These are phyloP conservation scores for Coniochaeta ligniaria DNA, from an alignment of 2,329 filamentous ascomycete species.

Conservation along the genomic window DNA sequence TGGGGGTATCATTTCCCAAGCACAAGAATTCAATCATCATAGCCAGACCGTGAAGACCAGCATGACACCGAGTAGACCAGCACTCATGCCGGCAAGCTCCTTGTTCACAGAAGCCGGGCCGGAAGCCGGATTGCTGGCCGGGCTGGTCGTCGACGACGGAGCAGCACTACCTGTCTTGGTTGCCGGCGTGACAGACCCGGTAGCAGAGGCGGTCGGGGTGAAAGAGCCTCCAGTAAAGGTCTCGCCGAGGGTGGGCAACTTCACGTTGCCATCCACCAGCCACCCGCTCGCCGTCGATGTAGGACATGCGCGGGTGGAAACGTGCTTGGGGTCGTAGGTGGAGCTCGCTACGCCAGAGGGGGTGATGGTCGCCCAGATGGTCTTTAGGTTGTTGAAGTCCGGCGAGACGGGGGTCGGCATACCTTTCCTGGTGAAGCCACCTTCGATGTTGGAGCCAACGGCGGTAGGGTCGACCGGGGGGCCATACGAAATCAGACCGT, in stretches of 20 bases:
- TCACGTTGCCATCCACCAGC: constrained; percentile 63
- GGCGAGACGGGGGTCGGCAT: constrained; percentile 66
- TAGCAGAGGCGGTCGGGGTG: constrained; percentile 5
- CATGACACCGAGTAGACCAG: constrained; percentile 43
- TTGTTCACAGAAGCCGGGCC: constrained; percentile 30
- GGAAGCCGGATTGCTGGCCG: not conserved
- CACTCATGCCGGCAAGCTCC: constrained; percentile 41
- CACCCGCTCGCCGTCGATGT: constrained; percentile 61
- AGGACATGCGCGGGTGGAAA: constrained; percentile 64
- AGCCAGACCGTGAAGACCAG: constrained; percentile 44
- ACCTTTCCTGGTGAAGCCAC: constrained; percentile 63
- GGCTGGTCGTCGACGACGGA: constrained; percentile 23
- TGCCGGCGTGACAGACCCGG: constrained; percentile 18
- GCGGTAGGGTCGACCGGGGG: constrained; percentile 42
- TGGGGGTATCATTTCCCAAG: not conserved
- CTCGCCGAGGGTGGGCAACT: constrained; percentile 63
- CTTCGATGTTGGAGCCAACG: constrained; percentile 49
- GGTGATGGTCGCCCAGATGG: constrained; percentile 65
- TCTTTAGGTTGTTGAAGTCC: constrained; percentile 72
- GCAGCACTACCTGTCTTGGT: constrained; percentile 20
- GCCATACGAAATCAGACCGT: constrained; percentile 75
- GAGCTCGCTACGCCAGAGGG: constrained; percentile 62
- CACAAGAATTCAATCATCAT: constrained; percentile 22
- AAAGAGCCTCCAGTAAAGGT: constrained; percentile 23
- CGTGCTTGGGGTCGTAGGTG: constrained; percentile 54